Evolutionary conservation across 768 basidiomycete genomes (phyloP).

Genomic region (Rhodotorula paludigena): DNA sequence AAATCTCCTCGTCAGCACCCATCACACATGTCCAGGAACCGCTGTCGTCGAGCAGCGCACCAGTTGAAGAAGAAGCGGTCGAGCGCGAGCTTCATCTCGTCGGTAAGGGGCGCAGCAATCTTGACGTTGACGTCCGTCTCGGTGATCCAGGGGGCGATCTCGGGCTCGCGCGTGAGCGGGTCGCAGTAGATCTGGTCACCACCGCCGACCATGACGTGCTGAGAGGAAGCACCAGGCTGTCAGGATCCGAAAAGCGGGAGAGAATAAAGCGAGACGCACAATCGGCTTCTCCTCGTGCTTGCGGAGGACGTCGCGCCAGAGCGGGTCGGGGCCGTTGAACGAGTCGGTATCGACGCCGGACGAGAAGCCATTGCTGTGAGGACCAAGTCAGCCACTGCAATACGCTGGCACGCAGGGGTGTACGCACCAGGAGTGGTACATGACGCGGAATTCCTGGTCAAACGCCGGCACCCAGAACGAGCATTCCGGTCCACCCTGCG

Average conservation of each 20-base stretch:
- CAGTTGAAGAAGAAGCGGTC: slow-evolving; percentile 55
- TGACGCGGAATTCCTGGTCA: slow-evolving; percentile 68
- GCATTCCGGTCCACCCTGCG: slow-evolving; percentile 52
- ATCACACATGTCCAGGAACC: background rate
- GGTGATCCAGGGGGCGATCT: slow-evolving; percentile 78
- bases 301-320: slow-evolving; percentile 86
- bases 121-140: slow-evolving; percentile 59
- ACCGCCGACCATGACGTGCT: slow-evolving; percentile 82
- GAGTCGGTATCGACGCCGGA: slow-evolving; percentile 72
- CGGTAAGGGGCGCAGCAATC: slow-evolving; percentile 58
- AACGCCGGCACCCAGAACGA: slow-evolving; percentile 77
- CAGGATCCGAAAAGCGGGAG: background rate
- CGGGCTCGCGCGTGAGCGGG: slow-evolving; percentile 71
- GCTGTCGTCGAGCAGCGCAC: background rate
- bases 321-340: slow-evolving; percentile 43
- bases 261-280: slow-evolving; percentile 8
- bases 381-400: too few species aligned
- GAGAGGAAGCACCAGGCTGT: slow-evolving; percentile 51
- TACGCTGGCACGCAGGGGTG: too few species aligned
- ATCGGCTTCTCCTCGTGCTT: slow-evolving; percentile 76
- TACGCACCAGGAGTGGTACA: slow-evolving; percentile 33
- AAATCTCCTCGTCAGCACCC: background rate
- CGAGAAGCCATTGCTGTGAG: slow-evolving; percentile 46
- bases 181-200: slow-evolving; percentile 44
- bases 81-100: slow-evolving; percentile 67